Base-by-base conservation (phyloP, 1,139 yeast genomes). In the Yamadazyma membranifaciens region DNA sequence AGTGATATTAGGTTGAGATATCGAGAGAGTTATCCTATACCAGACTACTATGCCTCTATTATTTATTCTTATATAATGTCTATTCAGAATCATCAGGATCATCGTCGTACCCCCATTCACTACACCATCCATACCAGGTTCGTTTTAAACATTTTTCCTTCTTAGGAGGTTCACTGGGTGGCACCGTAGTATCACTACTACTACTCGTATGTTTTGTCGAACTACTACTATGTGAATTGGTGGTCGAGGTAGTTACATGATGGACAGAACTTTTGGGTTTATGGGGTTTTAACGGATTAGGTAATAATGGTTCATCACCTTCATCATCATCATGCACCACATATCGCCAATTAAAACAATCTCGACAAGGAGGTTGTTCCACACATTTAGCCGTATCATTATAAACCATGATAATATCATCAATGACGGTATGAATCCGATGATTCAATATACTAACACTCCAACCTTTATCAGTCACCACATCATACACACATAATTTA, bases 311-410 rank as follows among this genome's bases (percentile, higher is more conserved):
- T 50, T 63, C 70, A 43, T 68, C 73, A 9, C 53, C 62, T 44
- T 64, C 71, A 26, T 56, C 53, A 43, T 70, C 74, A 46, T 70
- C 75, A 42, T 73, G 81, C 27, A 78, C 74, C 2, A 83, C 79
- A 61, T 78, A 92, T 37, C 83, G 75, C 99, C 99, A 92, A 58
- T 87, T 86, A 63, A 78, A 87, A 60, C 99, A 92, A 57, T 92
- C 98, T 36, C 81, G 71, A 55, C 94, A 86, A 1, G 92, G 89
- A 1, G 91, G 85, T 24, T 88, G 87, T 16, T 75, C 78, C 15
- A 66, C 72, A 57, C 98, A 91, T 36, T 65, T 59, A 0, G 98
- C 92, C 0, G 95, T 86, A 29, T 73, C 77, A 50, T 91, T 89
- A 59, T 91, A 89, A 10, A 67, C 75, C 53, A 74, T 59, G 16